Evolutionary conservation across 768 basidiomycete species (phyloP), one percentile per base, ranked within the genome.

Genomic region (Mycena belliarum): DNA sequence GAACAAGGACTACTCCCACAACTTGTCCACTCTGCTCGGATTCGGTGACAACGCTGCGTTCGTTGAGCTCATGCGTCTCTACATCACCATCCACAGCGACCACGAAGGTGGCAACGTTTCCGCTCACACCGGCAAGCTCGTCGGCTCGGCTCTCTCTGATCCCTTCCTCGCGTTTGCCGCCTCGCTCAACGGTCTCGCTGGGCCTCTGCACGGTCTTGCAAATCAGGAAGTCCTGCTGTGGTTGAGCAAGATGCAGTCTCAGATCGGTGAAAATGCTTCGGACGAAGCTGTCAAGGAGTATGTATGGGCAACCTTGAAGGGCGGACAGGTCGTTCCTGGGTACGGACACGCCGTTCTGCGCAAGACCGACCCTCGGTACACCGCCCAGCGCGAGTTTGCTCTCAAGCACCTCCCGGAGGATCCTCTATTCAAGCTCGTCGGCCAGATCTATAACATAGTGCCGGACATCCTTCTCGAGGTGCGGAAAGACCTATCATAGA

Each of bases 51-150:
- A 94, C 65, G 76, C 81, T 45, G 87, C 82, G 24, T 97, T 98
- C 63, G 92, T 97, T 55, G 96, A 98, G 76, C 84, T 98, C 53
- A 84, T 98, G 75, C 84, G 96, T 61, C 84, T 98, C 47, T 98
- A 98, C 80, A 86, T 98, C 75, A 96, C 95, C 65, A 95, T 98
- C 69, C 96, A 98, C 83, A 95, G 89, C 71, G 96, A 98, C 70
- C 96, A 98, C 76, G 96, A 98, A 75, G 96, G 96, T 72, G 96
- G 96, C 43, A 98, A 98, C 66, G 96, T 98, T 60, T 98, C 96
- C 49, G 94, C 93, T 2, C 93, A 95, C 79, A 90, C 93, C 21
- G 91, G 91, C 56, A 93, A 95, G 74, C 81, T 95, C 21, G 94
- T 95, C 63, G 93, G 93, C 53, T 95, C 94, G 52, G 95, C 96